A percentile compares a stretch with the other conserved stretches of the same genome.
Conservation (phyloP, 306 rosid genomes). For the Pachyrhizus erosus region DNA sequence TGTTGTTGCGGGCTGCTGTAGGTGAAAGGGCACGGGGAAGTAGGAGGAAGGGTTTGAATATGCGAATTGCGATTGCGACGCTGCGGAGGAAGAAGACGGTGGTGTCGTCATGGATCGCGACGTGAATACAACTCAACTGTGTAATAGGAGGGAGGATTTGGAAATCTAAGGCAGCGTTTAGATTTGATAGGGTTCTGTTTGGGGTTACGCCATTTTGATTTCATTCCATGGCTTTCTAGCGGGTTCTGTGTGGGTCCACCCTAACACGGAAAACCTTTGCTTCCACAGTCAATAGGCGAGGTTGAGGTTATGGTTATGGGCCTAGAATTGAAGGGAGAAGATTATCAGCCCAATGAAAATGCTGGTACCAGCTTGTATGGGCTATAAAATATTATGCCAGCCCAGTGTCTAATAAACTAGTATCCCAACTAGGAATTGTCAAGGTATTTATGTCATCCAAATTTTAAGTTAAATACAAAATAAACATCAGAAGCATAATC, state of each 20-base stretch:
- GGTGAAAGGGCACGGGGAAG: conserved; percentile 20
- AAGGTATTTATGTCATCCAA: too few species aligned
- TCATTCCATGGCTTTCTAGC: not conserved
- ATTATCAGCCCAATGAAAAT: too few species aligned
- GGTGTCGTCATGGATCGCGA: not conserved
- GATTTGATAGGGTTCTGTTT: not conserved
- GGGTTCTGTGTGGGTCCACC: not conserved
- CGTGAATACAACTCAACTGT: not conserved
- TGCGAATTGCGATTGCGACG: conserved; percentile 14
- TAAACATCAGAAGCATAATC: too few species aligned
- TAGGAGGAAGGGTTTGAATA: conserved; percentile 3
- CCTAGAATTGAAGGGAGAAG: not conserved
- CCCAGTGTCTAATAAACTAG: too few species aligned
- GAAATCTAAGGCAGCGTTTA: not conserved
- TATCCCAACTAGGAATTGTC: too few species aligned
- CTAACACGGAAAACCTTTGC: not conserved
- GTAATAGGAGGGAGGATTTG: not conserved
- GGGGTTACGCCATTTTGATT: not conserved
- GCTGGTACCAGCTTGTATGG: too few species aligned
- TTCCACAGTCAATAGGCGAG: too few species aligned
- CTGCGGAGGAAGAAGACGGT: conserved; percentile 1
- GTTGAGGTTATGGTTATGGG: not conserved
- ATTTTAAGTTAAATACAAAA: too few species aligned
- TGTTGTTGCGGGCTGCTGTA: conserved; percentile 4
- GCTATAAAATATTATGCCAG: too few species aligned